Conservation (phyloP, 495 filamentous ascomycete genomes). For the Penicillium chermesinum region DNA sequence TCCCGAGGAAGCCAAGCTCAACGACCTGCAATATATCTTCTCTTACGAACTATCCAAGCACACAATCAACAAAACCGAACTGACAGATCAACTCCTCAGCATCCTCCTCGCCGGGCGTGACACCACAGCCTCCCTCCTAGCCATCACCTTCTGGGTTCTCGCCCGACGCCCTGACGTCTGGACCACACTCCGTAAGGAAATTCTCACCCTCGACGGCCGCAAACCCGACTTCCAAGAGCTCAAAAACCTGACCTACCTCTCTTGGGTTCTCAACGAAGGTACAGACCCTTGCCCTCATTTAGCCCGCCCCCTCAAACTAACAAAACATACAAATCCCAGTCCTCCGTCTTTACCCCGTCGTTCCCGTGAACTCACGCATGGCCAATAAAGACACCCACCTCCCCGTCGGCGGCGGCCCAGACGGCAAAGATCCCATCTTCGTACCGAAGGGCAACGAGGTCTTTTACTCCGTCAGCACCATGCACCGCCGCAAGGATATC, state of each 20-base stretch:
- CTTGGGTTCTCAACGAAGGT: slow-evolving; percentile 1
- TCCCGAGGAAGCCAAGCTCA: not conserved
- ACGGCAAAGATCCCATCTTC: slow-evolving; percentile 27
- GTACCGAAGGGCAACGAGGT: slow-evolving; percentile 18
- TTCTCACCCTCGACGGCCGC: slow-evolving; percentile 13
- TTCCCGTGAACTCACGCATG: slow-evolving; percentile 37
- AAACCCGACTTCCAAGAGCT: slow-evolving; percentile 4
- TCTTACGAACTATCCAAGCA: slow-evolving; percentile 11
- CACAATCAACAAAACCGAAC: slow-evolving; percentile 10
- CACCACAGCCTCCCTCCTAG: slow-evolving; percentile 53
- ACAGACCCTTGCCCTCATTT: slow-evolving; percentile 30
- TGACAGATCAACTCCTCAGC: slow-evolving; percentile 20
- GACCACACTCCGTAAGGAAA: slow-evolving; percentile 36
- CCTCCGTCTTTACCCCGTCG: slow-evolving; percentile 27
- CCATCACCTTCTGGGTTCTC: slow-evolving; percentile 50
- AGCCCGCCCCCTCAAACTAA: slow-evolving; percentile 25
- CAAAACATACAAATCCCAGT: not conserved
- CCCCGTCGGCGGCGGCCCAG: slow-evolving; percentile 47
- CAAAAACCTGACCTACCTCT: slow-evolving; percentile 36
- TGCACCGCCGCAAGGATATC: slow-evolving; percentile 39
- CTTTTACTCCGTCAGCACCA: slow-evolving; percentile 26
- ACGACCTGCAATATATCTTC: slow-evolving; percentile 11
- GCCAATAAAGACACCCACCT: slow-evolving; percentile 38
- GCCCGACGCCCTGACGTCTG: slow-evolving; percentile 42
- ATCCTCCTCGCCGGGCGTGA: slow-evolving; percentile 57